Evolutionary conservation across 108 stramenopile genomes (phyloP).

Genomic region (Hondaea fermentalgiana): DNA sequence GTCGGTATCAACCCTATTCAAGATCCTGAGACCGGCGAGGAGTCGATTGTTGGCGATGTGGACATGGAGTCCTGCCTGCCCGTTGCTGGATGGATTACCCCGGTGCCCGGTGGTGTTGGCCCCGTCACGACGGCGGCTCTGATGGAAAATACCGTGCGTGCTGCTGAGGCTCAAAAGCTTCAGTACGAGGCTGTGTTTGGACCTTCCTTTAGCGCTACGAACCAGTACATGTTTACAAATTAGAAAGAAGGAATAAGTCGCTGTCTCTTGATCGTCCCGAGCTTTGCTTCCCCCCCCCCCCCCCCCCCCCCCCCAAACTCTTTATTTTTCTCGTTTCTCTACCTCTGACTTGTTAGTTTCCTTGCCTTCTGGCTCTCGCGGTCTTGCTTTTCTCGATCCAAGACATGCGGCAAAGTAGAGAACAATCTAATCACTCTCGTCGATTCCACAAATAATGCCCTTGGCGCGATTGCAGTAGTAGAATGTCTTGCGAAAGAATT

Average conservation of each 20-base stretch:
- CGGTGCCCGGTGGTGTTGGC: slow-evolving; percentile 4
- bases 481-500: not conserved
- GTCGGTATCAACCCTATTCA: slow-evolving; percentile 11
- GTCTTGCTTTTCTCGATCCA: too few species aligned
- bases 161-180: not conserved
- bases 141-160: slow-evolving; percentile 9
- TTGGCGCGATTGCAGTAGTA: slow-evolving; percentile 1
- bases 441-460: not conserved
- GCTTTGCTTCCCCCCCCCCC: too few species aligned
- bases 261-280: too few species aligned
- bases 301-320: too few species aligned
- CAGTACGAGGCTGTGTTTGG: slow-evolving; percentile 13
- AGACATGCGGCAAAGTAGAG: too few species aligned
- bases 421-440: not conserved
- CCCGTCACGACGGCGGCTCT: not conserved
- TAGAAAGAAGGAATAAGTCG: not conserved
- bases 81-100: not conserved
- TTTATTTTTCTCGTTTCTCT: too few species aligned
- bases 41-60: slow-evolving; percentile 5
- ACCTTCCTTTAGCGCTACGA: not conserved
- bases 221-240: slow-evolving; percentile 10
- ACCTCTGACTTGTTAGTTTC: too few species aligned
- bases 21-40: slow-evolving; percentile 11
- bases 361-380: too few species aligned
- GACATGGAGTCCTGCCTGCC: slow-evolving; percentile 7